A percentile compares a stretch with the other conserved stretches of the same genome.
These are phyloP conservation scores for Laetiporus sulphureus DNA, from an alignment of 1,284 basidiomycete genomes.

Conservation along the genomic window DNA sequence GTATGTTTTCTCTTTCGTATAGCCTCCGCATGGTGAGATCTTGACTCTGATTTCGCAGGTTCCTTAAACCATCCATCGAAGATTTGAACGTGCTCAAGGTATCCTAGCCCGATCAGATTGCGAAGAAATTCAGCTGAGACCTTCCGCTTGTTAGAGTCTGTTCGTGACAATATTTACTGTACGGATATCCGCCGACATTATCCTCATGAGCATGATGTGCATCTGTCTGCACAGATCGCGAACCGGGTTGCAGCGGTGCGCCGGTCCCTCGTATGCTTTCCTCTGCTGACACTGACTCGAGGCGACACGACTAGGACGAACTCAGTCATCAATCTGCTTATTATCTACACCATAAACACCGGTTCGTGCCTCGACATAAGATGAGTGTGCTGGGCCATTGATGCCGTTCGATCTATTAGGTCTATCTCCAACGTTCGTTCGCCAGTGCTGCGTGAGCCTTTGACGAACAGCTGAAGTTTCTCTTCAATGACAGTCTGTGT, in stretches of 20 bases:
- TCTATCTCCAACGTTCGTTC: constrained; percentile 7
- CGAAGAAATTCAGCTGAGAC: background rate
- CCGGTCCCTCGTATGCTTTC: background rate
- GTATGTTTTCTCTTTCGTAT: background rate
- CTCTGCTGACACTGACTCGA: background rate
- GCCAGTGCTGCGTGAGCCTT: background rate
- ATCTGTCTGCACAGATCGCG: constrained; percentile 7
- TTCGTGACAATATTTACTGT: constrained; percentile 8
- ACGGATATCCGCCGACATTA: constrained; percentile 5
- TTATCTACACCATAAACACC: constrained; percentile 10
- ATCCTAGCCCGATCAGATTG: background rate
- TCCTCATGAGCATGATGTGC: constrained; percentile 9
- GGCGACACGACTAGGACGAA: constrained; percentile 6
- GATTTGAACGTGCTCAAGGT: background rate
- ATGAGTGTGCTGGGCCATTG: background rate
- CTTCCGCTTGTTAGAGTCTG: constrained; percentile 2
- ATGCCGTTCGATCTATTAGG: background rate
- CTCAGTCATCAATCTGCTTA: constrained; percentile 9
- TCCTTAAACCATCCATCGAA: background rate
- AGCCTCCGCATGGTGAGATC: background rate
- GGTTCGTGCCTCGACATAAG: constrained; percentile 2
- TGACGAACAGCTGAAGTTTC: too few relatives aligned
- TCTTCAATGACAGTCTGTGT: too few relatives aligned
- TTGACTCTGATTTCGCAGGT: background rate
- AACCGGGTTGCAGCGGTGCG: constrained; percentile 9